These are phyloP conservation scores for Amanita subjunquillea DNA, from an alignment of 768 basidiomycete genomes.

Conservation along the genomic window DNA sequence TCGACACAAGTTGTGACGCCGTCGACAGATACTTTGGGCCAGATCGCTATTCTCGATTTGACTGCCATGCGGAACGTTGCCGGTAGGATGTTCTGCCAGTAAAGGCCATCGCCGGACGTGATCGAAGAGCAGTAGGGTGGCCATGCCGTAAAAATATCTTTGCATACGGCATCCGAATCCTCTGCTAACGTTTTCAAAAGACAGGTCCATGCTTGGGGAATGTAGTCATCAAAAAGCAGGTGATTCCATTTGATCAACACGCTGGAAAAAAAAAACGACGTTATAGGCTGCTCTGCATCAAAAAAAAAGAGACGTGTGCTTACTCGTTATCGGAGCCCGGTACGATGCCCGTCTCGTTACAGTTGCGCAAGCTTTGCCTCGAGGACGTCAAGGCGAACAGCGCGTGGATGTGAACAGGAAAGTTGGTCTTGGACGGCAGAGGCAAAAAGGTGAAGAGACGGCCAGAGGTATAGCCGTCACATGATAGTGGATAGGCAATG, in stretches of 20 bases:
- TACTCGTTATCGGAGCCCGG: slow-evolving; percentile 31
- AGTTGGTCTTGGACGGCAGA: slow-evolving; percentile 33
- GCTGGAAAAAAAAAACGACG: slow-evolving; percentile 14
- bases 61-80: slow-evolving; percentile 19
- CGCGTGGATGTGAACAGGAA: slow-evolving; percentile 35
- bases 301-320: slow-evolving; percentile 7
- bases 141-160: slow-evolving; percentile 28
- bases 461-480: slow-evolving; percentile 17
- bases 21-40: slow-evolving; percentile 2
- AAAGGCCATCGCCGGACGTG: slow-evolving; percentile 27
- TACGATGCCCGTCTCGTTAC: slow-evolving; percentile 26
- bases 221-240: slow-evolving; percentile 30
- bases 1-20: not conserved
- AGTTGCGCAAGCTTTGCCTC: slow-evolving; percentile 33
- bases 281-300: not conserved
- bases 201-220: slow-evolving; percentile 32
- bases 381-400: slow-evolving; percentile 35
- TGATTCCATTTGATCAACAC: slow-evolving; percentile 38
- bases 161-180: slow-evolving; percentile 5
- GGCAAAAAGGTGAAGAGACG: slow-evolving; percentile 41
- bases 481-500: slow-evolving; percentile 22
- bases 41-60: slow-evolving; percentile 1
- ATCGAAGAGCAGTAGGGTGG: slow-evolving; percentile 21
- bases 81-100: slow-evolving; percentile 24
- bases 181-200: slow-evolving; percentile 22